These are phyloP conservation scores for Marasmius tenuissimus DNA, from an alignment of 1,284 basidiomycete genomes.

Conservation along the genomic window DNA sequence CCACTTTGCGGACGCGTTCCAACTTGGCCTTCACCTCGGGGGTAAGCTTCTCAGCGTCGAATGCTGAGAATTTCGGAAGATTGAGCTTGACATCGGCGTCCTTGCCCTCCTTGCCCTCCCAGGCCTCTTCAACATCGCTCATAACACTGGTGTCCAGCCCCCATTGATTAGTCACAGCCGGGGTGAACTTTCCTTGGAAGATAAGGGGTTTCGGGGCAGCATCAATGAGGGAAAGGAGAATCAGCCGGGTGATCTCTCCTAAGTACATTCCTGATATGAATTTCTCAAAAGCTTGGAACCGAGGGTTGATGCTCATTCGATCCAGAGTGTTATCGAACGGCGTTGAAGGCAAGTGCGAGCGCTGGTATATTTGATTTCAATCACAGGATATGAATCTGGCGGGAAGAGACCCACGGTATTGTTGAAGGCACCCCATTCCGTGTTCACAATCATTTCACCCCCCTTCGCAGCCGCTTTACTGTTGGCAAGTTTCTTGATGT, in stretches of 20 bases:
- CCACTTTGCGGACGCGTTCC: conserved; percentile 53
- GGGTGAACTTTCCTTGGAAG: conserved; percentile 79
- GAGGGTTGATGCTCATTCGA: conserved; percentile 91
- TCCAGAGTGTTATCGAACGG: conserved; percentile 94
- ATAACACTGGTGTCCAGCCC: conserved; percentile 93
- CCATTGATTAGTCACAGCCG: conserved; percentile 83
- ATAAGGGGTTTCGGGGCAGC: conserved; percentile 68
- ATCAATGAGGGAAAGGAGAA: conserved; percentile 87
- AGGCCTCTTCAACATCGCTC: conserved; percentile 82
- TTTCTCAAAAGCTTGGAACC: conserved; percentile 95
- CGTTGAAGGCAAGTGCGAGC: conserved; percentile 85
- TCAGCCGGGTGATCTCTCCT: conserved; percentile 88
- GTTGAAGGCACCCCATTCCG: conserved; percentile 97
- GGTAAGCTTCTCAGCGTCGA: conserved; percentile 32
- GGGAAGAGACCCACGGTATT: conserved; percentile 57
- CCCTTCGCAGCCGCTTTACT: conserved; percentile 57
- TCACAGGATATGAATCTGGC: background rate
- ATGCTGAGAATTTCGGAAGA: conserved; percentile 33
- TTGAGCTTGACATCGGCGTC: conserved; percentile 15
- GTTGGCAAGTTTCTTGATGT: conserved; percentile 82
- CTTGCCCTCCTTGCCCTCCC: conserved; percentile 39
- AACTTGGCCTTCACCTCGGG: conserved; percentile 35
- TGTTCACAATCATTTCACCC: conserved; percentile 92
- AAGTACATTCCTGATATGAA: conserved; percentile 99
- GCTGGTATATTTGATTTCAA: conserved; percentile 39